phyloP scores from a whole-genome alignment of 108 stramenopile species.

The Skeletonema marinoi region DNA sequence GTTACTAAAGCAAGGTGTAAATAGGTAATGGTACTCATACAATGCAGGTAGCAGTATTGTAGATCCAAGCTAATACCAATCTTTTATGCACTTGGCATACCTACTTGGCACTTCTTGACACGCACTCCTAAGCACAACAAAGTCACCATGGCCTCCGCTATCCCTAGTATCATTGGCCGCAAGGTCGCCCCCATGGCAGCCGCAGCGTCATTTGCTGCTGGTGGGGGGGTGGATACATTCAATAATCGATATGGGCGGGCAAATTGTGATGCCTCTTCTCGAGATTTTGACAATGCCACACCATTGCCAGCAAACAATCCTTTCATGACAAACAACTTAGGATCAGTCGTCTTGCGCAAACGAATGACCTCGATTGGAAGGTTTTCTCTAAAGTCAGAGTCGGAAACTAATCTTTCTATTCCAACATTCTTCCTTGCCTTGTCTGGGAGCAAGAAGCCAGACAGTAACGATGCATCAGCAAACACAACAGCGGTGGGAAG shows the following conservation, averaged over 20 bases:
- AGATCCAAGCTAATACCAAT: no score
- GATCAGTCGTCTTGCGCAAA: constrained; percentile 20
- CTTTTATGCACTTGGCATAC: no score
- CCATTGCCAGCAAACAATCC: not conserved
- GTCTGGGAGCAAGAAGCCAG: constrained; percentile 41
- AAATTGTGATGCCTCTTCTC: not conserved
- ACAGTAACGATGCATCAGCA: not conserved
- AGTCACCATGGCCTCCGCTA: constrained; percentile 6
- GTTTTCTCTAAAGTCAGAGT: constrained; percentile 74
- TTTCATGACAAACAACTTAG: not conserved
- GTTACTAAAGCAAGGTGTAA: no score
- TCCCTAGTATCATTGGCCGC: constrained; percentile 9
- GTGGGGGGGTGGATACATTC: not conserved
- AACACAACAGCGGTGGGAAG: not conserved
- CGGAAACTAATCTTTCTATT: constrained; percentile 66
- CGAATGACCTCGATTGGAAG: constrained; percentile 87
- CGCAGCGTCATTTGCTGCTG: constrained; percentile 1
- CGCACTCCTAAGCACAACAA: no score
- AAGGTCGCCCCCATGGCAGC: constrained; percentile 27
- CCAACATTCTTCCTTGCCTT: constrained; percentile 75
- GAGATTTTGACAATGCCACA: not conserved
- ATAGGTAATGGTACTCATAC: no score
- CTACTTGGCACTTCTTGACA: no score
- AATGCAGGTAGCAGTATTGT: no score
- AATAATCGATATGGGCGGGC: not conserved